A percentile compares a stretch with the other conserved stretches of the same genome.
Evolutionary conservation across 2,329 filamentous ascomycete species (phyloP).

Genomic region (Anisogramma anomala): DNA sequence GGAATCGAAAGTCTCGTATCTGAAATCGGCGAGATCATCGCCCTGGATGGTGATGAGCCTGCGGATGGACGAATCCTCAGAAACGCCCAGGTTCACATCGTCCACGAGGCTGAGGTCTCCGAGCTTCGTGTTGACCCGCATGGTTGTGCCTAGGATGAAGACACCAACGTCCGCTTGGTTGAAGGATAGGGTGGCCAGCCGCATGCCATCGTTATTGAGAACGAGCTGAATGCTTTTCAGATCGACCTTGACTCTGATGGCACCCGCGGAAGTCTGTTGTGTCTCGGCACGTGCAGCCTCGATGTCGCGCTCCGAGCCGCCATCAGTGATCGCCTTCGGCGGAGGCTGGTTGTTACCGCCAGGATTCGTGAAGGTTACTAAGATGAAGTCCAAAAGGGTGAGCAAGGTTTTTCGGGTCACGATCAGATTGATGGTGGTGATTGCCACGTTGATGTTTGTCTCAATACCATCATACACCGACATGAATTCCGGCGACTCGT

Average conservation of each 20-base stretch:
- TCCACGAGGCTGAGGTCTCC: slow-evolving; percentile 84
- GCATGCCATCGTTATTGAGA: slow-evolving; percentile 93
- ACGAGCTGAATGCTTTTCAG: slow-evolving; percentile 89
- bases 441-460: slow-evolving; percentile 78
- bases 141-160: slow-evolving; percentile 72
- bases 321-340: slow-evolving; percentile 28
- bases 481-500: slow-evolving; percentile 84
- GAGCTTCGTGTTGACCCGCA: slow-evolving; percentile 76
- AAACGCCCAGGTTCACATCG: slow-evolving; percentile 84
- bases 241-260: slow-evolving; percentile 87
- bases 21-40: slow-evolving; percentile 89
- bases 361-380: slow-evolving; percentile 72
- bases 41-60: slow-evolving; percentile 91
- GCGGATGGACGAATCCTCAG: slow-evolving; percentile 67
- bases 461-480: slow-evolving; percentile 85
- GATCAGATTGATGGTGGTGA: slow-evolving; percentile 93
- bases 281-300: slow-evolving; percentile 25
- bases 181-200: slow-evolving; percentile 82
- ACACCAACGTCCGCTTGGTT: slow-evolving; percentile 87
- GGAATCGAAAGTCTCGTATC: slow-evolving; percentile 88
- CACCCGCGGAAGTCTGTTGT: slow-evolving; percentile 41
- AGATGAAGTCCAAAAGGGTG: slow-evolving; percentile 85
- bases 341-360: slow-evolving; percentile 24
- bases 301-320: slow-evolving; percentile 29
- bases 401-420: slow-evolving; percentile 88